Percentiles rank a stretch among this genome's conserved stretches.
These are phyloP conservation scores for Pisolithus microcarpus DNA, from an alignment of 768 basidiomycete species.

Conservation along the genomic window DNA sequence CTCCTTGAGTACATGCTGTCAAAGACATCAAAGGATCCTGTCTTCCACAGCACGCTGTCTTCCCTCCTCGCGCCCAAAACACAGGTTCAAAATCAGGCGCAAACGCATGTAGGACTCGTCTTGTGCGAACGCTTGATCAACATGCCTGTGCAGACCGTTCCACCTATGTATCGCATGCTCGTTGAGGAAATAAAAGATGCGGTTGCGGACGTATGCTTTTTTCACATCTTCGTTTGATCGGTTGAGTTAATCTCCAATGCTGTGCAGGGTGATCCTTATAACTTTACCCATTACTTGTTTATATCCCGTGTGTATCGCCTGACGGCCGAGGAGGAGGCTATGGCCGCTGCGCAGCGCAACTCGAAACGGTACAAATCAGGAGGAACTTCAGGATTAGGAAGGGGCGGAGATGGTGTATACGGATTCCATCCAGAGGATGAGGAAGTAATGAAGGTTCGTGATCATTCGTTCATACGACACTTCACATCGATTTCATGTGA, in stretches of 20 bases:
- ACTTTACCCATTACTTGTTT: conserved; percentile 68
- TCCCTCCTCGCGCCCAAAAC: conserved; percentile 40
- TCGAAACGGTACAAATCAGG: conserved; percentile 32
- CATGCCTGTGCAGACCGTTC: conserved; percentile 90
- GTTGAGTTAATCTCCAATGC: conserved; percentile 8
- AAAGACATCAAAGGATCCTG: conserved; percentile 43
- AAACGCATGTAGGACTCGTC: conserved; percentile 69
- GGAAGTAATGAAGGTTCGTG: conserved; percentile 53
- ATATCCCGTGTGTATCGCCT: conserved; percentile 76
- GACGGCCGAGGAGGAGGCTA: conserved; percentile 51
- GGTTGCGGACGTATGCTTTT: conserved; percentile 48
- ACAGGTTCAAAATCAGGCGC: conserved; percentile 7
- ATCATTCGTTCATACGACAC: neutral
- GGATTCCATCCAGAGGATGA: conserved; percentile 87
- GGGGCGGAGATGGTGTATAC: conserved; percentile 47
- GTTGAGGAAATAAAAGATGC: conserved; percentile 75
- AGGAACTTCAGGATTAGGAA: conserved; percentile 14
- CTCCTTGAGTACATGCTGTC: conserved; percentile 63
- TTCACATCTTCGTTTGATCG: neutral
- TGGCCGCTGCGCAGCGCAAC: conserved; percentile 35
- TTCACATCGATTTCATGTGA: neutral
- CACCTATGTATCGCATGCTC: conserved; percentile 90
- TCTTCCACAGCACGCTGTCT: conserved; percentile 49
- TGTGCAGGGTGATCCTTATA: conserved; percentile 51
- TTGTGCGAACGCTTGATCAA: conserved; percentile 88